Conservation (phyloP, 2,329 filamentous ascomycete species). For the Leptographium lundbergii region DNA sequence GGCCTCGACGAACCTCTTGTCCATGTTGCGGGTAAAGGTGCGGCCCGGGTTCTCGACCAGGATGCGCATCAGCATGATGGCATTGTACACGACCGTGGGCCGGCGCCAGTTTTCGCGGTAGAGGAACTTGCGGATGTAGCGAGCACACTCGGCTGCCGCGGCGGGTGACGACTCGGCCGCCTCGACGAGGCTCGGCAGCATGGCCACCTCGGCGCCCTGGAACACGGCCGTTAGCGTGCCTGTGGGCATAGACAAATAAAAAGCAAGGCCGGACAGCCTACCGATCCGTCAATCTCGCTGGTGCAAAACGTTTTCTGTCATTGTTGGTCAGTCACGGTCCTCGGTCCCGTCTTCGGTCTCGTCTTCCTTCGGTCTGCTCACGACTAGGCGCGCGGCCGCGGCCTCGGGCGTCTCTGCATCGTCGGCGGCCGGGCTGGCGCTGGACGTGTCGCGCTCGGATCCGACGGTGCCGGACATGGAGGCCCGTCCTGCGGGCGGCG, state of each 20-base stretch:
- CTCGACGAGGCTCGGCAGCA: conserved; percentile 88
- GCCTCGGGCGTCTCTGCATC: conserved; percentile 8
- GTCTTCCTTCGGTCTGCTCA: neutral
- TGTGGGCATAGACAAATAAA: neutral
- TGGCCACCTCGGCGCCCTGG: conserved; percentile 79
- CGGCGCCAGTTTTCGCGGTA: conserved; percentile 53
- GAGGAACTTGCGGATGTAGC: conserved; percentile 71
- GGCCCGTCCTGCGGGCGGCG: neutral
- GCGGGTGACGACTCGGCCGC: conserved; percentile 81
- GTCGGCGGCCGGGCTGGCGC: neutral
- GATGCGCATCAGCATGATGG: conserved; percentile 89
- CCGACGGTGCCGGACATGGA: neutral
- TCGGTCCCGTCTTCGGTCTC: neutral
- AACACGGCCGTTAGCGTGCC: neutral
- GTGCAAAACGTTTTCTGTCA: conserved; percentile 7
- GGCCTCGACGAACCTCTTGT: conserved; percentile 68
- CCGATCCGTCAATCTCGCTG: conserved; percentile 6
- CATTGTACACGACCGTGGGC: conserved; percentile 80
- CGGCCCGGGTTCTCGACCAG: conserved; percentile 81
- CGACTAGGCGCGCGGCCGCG: conserved; percentile 7
- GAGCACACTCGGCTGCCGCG: conserved; percentile 71
- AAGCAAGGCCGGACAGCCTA: neutral
- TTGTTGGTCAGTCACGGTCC: neutral
- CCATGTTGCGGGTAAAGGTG: conserved; percentile 83
- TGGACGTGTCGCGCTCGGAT: neutral